Evolutionary conservation across 768 basidiomycete species (phyloP), one percentile per base, ranked within the genome.

Genomic region (Psilocybe subaeruginosa): DNA sequence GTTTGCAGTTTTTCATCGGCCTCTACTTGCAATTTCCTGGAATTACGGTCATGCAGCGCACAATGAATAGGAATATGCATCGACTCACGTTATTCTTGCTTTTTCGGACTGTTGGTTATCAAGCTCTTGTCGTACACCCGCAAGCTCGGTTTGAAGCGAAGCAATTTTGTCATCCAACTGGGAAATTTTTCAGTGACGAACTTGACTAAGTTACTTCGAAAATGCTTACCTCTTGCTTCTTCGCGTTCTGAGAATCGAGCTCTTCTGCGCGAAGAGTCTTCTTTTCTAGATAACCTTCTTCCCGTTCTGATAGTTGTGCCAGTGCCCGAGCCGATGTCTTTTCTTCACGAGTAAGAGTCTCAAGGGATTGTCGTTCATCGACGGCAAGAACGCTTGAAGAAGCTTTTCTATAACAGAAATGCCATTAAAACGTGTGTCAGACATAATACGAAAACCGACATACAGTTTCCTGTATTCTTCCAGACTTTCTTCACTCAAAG

Each of bases 1-100:
- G 87, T 88, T 54, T 88, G 82, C 4, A 99, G 84, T 71, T 96
- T 95, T 75, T 97, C 97, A 70, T 97, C 96, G 27, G 90, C 85
- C 68, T 99, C 96, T 0, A 87, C 85, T 73, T 97, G 95, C 11
- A 95, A 84, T 77, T 93, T 92, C 49, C 95, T 99, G 65, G 23
- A 23, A 8, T 11, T 23, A 4, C 49, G 14, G 52, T 45, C 56
- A 47, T 29, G 61, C 8, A 31, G 37, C n/a, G 47, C 30, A 33
- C 4, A 47, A 4, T 52, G 50, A n/a, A 12, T 7, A 5, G 59
- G 16, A 29, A 50, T 39, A 37, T 60, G 4, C 56, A 12, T n/a
- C 41, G 2, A 72, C 89, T 41, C 68, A 96, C 95, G 81, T 80
- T 66, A 97, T 90, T 61, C 89, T 85, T 1, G 83, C 84, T 53